phyloP scores from a whole-genome alignment of 73 alveolate genomes.

The Blepharisma japonicum region DNA sequence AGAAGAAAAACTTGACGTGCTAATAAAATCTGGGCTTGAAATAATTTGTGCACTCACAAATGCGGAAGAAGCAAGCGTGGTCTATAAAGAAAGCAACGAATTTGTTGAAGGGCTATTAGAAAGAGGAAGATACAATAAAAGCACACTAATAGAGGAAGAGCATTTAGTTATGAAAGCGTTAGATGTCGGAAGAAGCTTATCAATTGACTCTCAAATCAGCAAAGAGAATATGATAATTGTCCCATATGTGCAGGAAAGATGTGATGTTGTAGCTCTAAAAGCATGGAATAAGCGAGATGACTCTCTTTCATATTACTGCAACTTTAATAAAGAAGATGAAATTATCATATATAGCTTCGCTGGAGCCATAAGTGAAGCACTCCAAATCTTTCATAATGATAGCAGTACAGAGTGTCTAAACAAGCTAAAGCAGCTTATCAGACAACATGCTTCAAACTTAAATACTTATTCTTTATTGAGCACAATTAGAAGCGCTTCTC shows the following conservation, averaged over 20 bases:
- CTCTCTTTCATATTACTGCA: neutral
- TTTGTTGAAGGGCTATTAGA: too few species aligned
- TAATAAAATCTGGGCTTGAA: too few species aligned
- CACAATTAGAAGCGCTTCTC: neutral
- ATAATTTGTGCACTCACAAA: too few species aligned
- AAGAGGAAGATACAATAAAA: too few species aligned
- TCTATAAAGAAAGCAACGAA: too few species aligned
- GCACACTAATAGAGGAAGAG: neutral
- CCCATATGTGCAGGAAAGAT: neutral
- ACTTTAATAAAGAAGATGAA: neutral
- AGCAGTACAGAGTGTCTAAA: neutral
- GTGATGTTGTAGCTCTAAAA: neutral
- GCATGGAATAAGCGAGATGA: constrained; percentile 10
- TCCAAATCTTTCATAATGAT: neutral
- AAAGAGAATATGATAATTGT: neutral
- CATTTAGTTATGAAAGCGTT: neutral
- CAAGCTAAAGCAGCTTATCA: neutral
- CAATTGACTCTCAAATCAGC: neutral
- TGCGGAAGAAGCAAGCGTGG: too few species aligned
- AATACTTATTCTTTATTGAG: neutral
- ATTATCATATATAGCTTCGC: neutral
- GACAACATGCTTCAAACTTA: neutral
- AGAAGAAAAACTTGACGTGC: too few species aligned
- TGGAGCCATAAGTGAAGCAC: neutral
- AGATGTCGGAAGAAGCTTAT: neutral